Evolutionary conservation across 108 stramenopile species (phyloP), one percentile per base, ranked within the genome.

Genomic region (Cyclotella atomus): DNA sequence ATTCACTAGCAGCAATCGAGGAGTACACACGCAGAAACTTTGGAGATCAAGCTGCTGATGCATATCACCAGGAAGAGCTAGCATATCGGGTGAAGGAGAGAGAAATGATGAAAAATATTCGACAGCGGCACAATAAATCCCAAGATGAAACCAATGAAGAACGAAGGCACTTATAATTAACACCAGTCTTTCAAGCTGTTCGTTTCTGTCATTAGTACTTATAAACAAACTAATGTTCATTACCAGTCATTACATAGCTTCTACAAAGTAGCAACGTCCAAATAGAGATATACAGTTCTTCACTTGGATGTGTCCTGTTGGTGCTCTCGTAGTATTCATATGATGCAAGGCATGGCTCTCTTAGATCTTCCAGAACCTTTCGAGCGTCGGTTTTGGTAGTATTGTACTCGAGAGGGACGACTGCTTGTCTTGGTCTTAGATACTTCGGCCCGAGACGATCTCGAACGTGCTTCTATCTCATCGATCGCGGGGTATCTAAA

Each of bases 21-120:
- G 79, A 73, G 7, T 80, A 73, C 56, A 65, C 71, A 8, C 65
- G 79, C 4, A 73, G 33, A 43, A 70, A 80, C 43, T 80, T 57
- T 66, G 79, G 79, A 23, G 72, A 80, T 7, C 46, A 80, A 54
- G 79, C 79, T 19, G 79, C 79, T 15, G 79, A 69, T 55, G 72
- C 72, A 9, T 80, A 64, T 36, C 66, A 72, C 16, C 38, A 68
- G 30, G 46, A 73, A 16, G 79, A 80, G 46, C 60, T 73, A 1
- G 66, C 60, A 36, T 45, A 44, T 36, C 33, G 71, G 29, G 23
- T 28, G 45, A 73, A 80, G 49, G 79, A 80, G 44, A 64, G 64
- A 55, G 53, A 73, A 9, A 56, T 68, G 68, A 50, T 71, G 21
- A 55, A 45, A 8, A 43, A 72, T 38, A 55, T 79, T 35, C 70